A percentile compares a stretch with the other conserved stretches of the same genome.
These are phyloP conservation scores for Teunomyces atbi DNA, from an alignment of 805 yeast species.

Conservation along the genomic window DNA sequence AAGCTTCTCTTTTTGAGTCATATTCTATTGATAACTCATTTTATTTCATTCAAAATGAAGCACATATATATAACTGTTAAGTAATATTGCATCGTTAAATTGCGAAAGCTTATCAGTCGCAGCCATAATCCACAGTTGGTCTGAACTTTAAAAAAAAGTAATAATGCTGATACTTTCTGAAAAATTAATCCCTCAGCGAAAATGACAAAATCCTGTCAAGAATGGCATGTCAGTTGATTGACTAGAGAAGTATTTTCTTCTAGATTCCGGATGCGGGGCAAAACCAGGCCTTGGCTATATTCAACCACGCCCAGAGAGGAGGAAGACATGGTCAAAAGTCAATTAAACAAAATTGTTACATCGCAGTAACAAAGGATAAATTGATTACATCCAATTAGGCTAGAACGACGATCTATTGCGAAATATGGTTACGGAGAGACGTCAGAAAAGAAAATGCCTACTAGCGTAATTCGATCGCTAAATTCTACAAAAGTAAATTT, in stretches of 20 bases:
- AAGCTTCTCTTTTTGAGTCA: slow-evolving; percentile 1
- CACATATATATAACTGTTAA: too few species aligned
- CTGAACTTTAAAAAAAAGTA: not conserved
- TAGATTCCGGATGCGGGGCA: not conserved
- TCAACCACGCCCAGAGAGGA: too few species aligned
- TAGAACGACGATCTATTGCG: not conserved
- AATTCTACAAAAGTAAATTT: too few species aligned
- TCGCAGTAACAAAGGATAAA: not conserved
- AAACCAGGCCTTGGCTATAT: not conserved
- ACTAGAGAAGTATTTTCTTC: not conserved
- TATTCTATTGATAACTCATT: not conserved
- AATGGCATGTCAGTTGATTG: too few species aligned
- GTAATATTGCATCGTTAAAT: not conserved
- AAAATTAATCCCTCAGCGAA: too few species aligned
- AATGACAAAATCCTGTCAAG: too few species aligned
- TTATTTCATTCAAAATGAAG: not conserved
- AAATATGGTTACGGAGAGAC: not conserved
- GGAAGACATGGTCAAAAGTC: too few species aligned
- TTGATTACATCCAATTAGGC: not conserved
- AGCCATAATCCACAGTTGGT: not conserved
- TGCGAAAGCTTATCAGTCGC: not conserved
- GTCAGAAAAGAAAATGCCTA: too few species aligned
- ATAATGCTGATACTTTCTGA: not conserved
- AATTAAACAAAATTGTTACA: not conserved
- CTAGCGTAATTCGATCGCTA: too few species aligned